Percentiles rank a stretch among this genome's conserved stretches.
These are phyloP conservation scores for Pittosporum tobira DNA, from an alignment of 129 eudicot species.

Conservation along the genomic window DNA sequence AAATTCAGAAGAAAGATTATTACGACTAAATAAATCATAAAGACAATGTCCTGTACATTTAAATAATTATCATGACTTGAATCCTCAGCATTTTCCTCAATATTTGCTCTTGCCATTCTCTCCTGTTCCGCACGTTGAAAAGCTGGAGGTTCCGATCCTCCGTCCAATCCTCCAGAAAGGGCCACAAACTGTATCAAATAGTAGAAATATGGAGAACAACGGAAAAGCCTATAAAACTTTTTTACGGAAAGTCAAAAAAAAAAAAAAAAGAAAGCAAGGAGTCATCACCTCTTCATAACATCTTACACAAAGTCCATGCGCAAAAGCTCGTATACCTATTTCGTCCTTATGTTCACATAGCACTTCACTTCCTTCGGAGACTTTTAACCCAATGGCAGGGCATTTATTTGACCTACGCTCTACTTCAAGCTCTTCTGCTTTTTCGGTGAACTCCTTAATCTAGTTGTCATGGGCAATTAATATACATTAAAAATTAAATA, in stretches of 20 bases:
- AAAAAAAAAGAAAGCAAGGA: not conserved
- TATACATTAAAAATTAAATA: not conserved
- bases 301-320: conserved; percentile 28
- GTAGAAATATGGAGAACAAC: not conserved
- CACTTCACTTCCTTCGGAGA: conserved; percentile 10
- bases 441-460: conserved; percentile 30
- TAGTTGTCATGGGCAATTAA: not conserved
- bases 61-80: conserved; percentile 2
- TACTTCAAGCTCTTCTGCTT: conserved; percentile 22
- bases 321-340: conserved; percentile 12
- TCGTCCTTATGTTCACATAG: conserved; percentile 33
- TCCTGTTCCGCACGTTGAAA: conserved; percentile 37
- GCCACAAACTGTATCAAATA: conserved; percentile 22
- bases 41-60: not conserved
- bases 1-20: not conserved
- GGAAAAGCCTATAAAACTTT: not conserved
- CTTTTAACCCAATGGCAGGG: not conserved
- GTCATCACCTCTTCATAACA: conserved; percentile 29
- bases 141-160: conserved; percentile 42
- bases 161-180: conserved; percentile 31
- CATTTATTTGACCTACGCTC: not conserved
- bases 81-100: conserved; percentile 9
- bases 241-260: not conserved
- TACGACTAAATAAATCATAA: not conserved
- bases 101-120: conserved; percentile 9